Conservation (phyloP, 495 filamentous ascomycete species). For the Penicillium herquei region DNA sequence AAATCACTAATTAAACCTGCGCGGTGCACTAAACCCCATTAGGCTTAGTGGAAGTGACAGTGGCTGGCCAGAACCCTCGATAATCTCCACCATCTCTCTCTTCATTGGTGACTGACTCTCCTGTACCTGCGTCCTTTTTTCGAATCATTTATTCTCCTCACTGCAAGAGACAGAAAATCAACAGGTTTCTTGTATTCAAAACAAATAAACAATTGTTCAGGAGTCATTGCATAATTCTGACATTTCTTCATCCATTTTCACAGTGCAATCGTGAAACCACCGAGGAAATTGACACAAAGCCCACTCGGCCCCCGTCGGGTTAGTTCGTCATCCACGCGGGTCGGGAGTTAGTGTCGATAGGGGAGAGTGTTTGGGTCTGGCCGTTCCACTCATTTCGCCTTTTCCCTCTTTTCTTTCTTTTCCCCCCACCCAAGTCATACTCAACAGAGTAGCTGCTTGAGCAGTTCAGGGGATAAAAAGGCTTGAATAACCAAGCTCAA, state of each 20-base stretch:
- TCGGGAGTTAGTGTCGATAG: slow-evolving; percentile 27
- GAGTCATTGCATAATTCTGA: no score
- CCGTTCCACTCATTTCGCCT: slow-evolving; percentile 13
- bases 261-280: no score
- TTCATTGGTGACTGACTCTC: slow-evolving; percentile 6
- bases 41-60: slow-evolving; percentile 1
- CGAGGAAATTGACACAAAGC: background rate
- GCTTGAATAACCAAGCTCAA: background rate
- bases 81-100: slow-evolving; percentile 10
- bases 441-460: slow-evolving; percentile 3
- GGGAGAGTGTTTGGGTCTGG: slow-evolving; percentile 21
- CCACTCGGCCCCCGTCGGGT: slow-evolving; percentile 13
- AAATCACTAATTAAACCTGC: slow-evolving; percentile 21
- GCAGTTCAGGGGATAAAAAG: background rate
- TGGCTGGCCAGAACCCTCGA: slow-evolving; percentile 13
- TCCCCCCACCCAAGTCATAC: slow-evolving; percentile 6
- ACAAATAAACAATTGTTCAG: no score
- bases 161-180: background rate
- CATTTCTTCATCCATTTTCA: background rate
- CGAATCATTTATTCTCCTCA: background rate
- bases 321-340: slow-evolving; percentile 26
- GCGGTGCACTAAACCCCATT: slow-evolving; percentile 4
- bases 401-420: slow-evolving; percentile 11
- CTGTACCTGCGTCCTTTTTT: slow-evolving; percentile 22
- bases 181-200: no score